Conservation (phyloP, 208 protist species). For the Leishmania major region DNA sequence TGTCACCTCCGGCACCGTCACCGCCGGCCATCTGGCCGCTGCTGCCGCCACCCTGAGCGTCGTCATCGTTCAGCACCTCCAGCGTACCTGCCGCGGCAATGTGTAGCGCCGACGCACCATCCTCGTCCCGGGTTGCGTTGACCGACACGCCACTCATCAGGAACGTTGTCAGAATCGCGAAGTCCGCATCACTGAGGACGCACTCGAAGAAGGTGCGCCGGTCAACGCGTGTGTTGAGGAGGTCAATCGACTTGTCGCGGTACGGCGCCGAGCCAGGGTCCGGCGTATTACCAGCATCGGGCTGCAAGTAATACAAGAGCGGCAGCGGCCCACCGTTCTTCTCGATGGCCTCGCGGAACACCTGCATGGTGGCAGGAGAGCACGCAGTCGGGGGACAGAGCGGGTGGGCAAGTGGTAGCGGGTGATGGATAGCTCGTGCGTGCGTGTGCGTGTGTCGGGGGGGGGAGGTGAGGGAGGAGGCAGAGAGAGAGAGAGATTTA, state of each 20-base stretch:
- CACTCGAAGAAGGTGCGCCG: conserved; percentile 59
- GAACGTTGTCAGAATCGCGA: conserved; percentile 49
- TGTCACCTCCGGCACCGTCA: neutral
- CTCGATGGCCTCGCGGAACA: conserved; percentile 40
- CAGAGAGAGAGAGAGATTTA: neutral
- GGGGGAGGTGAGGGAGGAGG: neutral
- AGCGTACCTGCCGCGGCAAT: conserved; percentile 47
- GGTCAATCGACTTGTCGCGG: conserved; percentile 14
- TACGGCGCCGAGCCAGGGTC: conserved; percentile 9
- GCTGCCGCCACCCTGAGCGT: neutral
- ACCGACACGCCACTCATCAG: conserved; percentile 58
- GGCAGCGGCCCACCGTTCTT: conserved; percentile 51
- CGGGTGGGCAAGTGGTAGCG: neutral
- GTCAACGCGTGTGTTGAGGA: conserved; percentile 31
- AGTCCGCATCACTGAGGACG: conserved; percentile 42
- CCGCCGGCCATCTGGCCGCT: neutral
- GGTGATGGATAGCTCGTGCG: neutral
- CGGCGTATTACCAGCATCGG: conserved; percentile 3
- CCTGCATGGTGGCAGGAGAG: conserved; percentile 35
- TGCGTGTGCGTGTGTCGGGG: neutral
- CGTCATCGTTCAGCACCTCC: conserved; percentile 1
- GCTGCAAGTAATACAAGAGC: conserved; percentile 52
- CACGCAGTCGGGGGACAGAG: neutral
- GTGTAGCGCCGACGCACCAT: conserved; percentile 68
- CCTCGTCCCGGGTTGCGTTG: conserved; percentile 41